Evolutionary conservation across 78 protist genomes (phyloP).

Genomic region (Capsaspora owczarzaki): DNA sequence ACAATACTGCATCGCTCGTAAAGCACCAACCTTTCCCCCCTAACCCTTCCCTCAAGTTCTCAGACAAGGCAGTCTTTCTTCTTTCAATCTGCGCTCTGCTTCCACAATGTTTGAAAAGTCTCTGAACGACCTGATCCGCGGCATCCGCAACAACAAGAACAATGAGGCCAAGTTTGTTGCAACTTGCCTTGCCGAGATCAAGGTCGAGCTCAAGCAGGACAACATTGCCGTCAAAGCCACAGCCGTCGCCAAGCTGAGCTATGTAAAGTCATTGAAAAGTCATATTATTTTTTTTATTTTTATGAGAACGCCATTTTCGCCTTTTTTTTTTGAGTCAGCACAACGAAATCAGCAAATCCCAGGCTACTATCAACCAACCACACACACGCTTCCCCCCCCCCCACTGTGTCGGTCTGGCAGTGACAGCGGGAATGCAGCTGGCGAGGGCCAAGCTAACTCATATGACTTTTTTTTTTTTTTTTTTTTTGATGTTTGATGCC

Average conservation of each 20-base stretch:
- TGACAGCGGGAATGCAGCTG: too few species aligned
- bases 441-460: too few species aligned
- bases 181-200: constrained; percentile 59
- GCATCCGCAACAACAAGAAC: constrained; percentile 69
- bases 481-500: too few species aligned
- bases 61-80: too few species aligned
- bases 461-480: too few species aligned
- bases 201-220: constrained; percentile 62
- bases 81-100: too few species aligned
- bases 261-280: constrained; percentile 47
- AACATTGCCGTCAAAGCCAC: constrained; percentile 57
- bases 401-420: too few species aligned
- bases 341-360: not conserved
- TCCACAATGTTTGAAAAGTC: constrained; percentile 80
- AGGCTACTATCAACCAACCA: not conserved
- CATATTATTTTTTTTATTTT: not conserved
- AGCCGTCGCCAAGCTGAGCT: constrained; percentile 82
- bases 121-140: constrained; percentile 74
- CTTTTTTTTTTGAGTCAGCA: not conserved
- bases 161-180: constrained; percentile 18
- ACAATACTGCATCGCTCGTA: too few species aligned
- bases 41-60: too few species aligned
- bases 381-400: not conserved
- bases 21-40: too few species aligned
- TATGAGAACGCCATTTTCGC: not conserved